Percentiles rank a stretch among this genome's conserved stretches.
These are phyloP conservation scores for Collybia sp. DNA, from an alignment of 768 basidiomycete species.

Conservation along the genomic window DNA sequence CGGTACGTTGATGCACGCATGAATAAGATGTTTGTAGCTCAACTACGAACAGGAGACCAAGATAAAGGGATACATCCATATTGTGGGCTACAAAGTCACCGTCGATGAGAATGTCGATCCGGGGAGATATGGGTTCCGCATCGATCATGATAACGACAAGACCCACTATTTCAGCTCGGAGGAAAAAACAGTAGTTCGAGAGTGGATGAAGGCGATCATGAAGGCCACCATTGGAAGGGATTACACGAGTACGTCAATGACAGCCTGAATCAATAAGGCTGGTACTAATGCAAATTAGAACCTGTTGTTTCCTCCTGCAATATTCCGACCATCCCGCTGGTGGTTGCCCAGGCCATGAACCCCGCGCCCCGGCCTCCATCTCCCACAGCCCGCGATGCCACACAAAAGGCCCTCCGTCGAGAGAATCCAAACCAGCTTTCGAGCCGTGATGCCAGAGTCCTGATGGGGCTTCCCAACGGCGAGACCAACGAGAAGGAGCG, in stretches of 20 bases:
- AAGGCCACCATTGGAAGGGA: constrained; percentile 96
- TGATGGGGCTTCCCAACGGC: constrained; percentile 53
- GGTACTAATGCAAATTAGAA: constrained; percentile 39
- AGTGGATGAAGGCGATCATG: constrained; percentile 99
- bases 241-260: constrained; percentile 66
- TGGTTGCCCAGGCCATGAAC: constrained; percentile 95
- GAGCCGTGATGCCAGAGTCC: constrained; percentile 70
- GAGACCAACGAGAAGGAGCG: constrained; percentile 40
- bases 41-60: constrained; percentile 66
- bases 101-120: constrained; percentile 91
- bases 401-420: constrained; percentile 79
- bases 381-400: constrained; percentile 80
- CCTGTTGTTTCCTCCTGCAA: constrained; percentile 96
- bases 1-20: constrained; percentile 32
- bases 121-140: constrained; percentile 92
- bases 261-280: background rate
- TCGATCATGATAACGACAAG: constrained; percentile 84
- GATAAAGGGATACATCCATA: constrained; percentile 95
- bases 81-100: constrained; percentile 87
- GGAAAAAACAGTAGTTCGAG: constrained; percentile 79
- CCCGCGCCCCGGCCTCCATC: constrained; percentile 94
- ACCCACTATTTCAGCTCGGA: constrained; percentile 90
- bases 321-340: constrained; percentile 92
- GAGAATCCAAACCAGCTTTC: constrained; percentile 84
- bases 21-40: background rate